These are phyloP conservation scores for Centrapalus pauciflorus DNA, from an alignment of 129 eudicot genomes.

Conservation along the genomic window DNA sequence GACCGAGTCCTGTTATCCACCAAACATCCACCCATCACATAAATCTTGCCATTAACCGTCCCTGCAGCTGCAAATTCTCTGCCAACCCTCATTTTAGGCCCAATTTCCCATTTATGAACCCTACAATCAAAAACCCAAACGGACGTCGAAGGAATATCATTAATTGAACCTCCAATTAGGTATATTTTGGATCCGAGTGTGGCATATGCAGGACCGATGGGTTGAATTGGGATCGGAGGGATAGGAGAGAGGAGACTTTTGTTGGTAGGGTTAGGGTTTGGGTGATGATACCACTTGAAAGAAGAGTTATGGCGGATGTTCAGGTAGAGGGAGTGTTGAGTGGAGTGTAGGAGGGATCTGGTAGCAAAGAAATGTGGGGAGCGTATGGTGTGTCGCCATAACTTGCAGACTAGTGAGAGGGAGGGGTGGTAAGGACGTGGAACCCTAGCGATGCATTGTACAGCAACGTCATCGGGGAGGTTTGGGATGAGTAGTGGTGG, in stretches of 20 bases:
- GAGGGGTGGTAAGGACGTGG: constrained; percentile 55
- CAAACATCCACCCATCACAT: constrained; percentile 87
- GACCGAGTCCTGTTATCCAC: constrained; percentile 65
- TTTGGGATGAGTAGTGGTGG: constrained; percentile 41
- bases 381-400: constrained; percentile 50
- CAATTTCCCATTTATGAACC: constrained; percentile 54
- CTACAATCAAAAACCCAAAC: constrained; percentile 73
- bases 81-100: constrained; percentile 79
- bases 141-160: constrained; percentile 43
- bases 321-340: constrained; percentile 59
- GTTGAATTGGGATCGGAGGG: constrained; percentile 43
- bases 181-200: constrained; percentile 53
- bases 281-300: constrained; percentile 53
- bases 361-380: constrained; percentile 62
- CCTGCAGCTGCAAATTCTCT: constrained; percentile 83
- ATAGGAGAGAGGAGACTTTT: constrained; percentile 24
- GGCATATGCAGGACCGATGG: constrained; percentile 56
- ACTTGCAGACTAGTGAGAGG: constrained; percentile 59
- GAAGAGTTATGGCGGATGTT: constrained; percentile 53
- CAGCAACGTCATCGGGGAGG: constrained; percentile 78
- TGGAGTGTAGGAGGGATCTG: constrained; percentile 53
- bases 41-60: constrained; percentile 49
- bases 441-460: constrained; percentile 75
- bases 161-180: constrained; percentile 69
- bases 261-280: constrained; percentile 25